Conservation (phyloP, 306 rosid species). For the Alnus rubra region DNA sequence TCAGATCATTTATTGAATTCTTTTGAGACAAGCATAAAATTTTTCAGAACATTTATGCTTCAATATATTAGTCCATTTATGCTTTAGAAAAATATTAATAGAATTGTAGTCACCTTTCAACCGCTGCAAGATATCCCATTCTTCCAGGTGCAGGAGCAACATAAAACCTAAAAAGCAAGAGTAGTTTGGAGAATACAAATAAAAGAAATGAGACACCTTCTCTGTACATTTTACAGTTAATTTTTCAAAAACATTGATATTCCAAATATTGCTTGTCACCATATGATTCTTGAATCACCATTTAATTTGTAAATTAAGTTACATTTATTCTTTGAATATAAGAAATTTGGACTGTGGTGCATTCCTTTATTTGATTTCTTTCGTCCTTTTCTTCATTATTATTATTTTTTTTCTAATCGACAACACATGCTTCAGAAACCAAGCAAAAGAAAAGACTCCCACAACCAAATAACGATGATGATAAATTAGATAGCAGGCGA, state of each 20-base stretch:
- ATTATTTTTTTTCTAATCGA: background rate
- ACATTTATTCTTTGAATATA: background rate
- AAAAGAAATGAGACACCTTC: conserved; percentile 5
- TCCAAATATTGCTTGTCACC: background rate
- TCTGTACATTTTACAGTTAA: background rate
- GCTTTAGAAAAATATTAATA: background rate
- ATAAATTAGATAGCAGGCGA: background rate
- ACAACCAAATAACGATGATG: too few species aligned
- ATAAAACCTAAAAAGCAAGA: conserved; percentile 61
- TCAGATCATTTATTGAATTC: background rate
- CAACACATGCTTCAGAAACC: too few species aligned
- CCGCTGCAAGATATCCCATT: conserved; percentile 91
- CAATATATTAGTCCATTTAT: background rate
- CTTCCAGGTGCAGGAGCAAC: conserved; percentile 78
- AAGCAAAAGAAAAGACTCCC: too few species aligned
- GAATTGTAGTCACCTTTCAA: conserved; percentile 48
- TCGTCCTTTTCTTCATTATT: background rate
- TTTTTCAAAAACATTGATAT: background rate
- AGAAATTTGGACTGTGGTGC: background rate
- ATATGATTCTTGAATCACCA: background rate
- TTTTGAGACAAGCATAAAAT: background rate
- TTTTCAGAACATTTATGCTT: background rate
- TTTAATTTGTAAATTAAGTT: background rate
- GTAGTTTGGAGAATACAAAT: background rate
- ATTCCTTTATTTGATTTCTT: background rate